Evolutionary conservation across 2,329 filamentous ascomycete genomes (phyloP).

Genomic region (Xylaria hypoxylon): DNA sequence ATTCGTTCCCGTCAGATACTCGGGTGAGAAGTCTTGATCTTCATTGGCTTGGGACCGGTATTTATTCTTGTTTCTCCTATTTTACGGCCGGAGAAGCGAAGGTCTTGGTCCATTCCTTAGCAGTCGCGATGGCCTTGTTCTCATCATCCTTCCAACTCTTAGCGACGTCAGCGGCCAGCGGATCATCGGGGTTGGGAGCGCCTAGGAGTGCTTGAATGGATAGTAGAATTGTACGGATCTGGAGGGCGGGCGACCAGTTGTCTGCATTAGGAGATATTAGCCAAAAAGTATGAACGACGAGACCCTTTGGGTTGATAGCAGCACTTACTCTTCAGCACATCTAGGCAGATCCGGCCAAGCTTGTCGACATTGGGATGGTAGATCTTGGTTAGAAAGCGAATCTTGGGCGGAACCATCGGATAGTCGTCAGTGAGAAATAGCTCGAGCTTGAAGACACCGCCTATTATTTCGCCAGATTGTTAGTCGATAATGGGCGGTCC

Average conservation of each 20-base stretch:
- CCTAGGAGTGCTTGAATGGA: slow-evolving; percentile 97
- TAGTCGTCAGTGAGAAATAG: slow-evolving; percentile 98
- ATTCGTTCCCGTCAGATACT: background rate
- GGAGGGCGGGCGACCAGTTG: slow-evolving; percentile 98
- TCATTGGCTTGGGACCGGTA: background rate
- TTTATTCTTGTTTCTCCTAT: slow-evolving; percentile 33
- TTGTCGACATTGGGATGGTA: slow-evolving; percentile 99
- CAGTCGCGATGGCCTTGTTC: slow-evolving; percentile 89
- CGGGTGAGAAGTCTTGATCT: background rate
- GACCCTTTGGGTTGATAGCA: background rate
- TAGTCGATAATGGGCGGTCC: background rate
- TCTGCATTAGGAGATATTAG: slow-evolving; percentile 63
- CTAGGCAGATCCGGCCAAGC: slow-evolving; percentile 94
- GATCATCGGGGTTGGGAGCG: slow-evolving; percentile 96
- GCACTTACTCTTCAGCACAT: slow-evolving; percentile 90
- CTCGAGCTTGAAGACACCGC: slow-evolving; percentile 94
- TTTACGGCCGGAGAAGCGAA: slow-evolving; percentile 72
- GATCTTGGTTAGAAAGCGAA: slow-evolving; percentile 98
- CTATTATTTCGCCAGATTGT: slow-evolving; percentile 50
- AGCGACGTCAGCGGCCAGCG: slow-evolving; percentile 96
- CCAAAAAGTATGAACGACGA: background rate
- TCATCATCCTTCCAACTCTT: slow-evolving; percentile 99
- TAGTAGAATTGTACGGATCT: slow-evolving; percentile 98
- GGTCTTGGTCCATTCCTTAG: slow-evolving; percentile 89
- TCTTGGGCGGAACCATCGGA: slow-evolving; percentile 98